A percentile compares a stretch with the other conserved stretches of the same genome.
These are phyloP conservation scores for Phyllosticta citrichinensis DNA, from an alignment of 2,329 filamentous ascomycete species.

Conservation along the genomic window DNA sequence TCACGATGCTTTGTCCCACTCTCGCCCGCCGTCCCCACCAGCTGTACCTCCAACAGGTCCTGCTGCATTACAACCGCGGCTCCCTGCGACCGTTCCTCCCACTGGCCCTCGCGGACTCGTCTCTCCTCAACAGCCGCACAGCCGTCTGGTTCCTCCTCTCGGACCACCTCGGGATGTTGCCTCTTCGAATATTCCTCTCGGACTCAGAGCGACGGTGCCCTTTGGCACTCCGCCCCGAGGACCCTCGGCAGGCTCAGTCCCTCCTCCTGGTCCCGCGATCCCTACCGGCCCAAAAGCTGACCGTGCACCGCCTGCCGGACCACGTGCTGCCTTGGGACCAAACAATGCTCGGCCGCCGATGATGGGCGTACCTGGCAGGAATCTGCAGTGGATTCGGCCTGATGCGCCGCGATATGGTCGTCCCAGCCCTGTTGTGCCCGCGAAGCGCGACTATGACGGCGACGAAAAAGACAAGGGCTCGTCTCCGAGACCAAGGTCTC, in stretches of 20 bases:
- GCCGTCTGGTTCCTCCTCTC: conserved; percentile 9
- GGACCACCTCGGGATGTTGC: conserved; percentile 21
- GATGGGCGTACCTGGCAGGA: conserved; percentile 22
- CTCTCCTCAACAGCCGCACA: conserved; percentile 6
- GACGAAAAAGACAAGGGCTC: conserved; percentile 31
- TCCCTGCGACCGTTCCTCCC: conserved; percentile 3
- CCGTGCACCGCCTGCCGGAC: conserved; percentile 14
- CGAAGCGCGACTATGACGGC: conserved; percentile 34
- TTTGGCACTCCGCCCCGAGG: conserved; percentile 28
- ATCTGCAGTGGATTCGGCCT: conserved; percentile 35
- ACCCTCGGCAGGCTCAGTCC: conserved; percentile 1
- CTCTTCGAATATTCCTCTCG: conserved; percentile 19
- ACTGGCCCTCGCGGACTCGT: conserved; percentile 9
- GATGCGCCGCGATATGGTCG: conserved; percentile 18
- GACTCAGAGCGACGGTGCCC: conserved; percentile 18
- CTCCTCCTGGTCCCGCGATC: conserved; percentile 14
- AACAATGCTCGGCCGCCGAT: conserved; percentile 24
- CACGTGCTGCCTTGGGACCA: conserved; percentile 23
- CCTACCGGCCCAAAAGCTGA: conserved; percentile 32
- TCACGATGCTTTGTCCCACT: neutral
- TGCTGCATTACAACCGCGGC: conserved; percentile 5
- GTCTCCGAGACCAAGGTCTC: conserved; percentile 5
- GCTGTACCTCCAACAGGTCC: conserved; percentile 5
- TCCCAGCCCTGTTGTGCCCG: conserved; percentile 22
- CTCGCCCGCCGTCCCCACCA: conserved; percentile 8